Percentiles rank a stretch among this genome's conserved stretches.
Conservation (phyloP, 176 grass and related monocot genomes). For the Carex littledalei region DNA sequence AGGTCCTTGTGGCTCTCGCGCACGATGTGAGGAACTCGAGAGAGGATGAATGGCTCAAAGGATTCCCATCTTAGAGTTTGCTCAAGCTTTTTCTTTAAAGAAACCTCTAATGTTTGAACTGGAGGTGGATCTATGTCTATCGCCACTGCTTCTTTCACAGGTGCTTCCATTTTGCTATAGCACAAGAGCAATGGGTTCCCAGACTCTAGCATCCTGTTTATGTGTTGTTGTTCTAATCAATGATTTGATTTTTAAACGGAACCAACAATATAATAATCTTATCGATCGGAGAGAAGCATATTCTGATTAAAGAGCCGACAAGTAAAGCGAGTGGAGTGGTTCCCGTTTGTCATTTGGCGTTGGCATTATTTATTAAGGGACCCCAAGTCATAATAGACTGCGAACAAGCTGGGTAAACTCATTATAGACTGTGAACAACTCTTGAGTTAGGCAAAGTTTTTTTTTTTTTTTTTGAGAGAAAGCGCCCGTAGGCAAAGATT, state of each 20-base stretch:
- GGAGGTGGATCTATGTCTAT: neutral
- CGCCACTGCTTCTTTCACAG: neutral
- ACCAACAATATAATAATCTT: neutral
- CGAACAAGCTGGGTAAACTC: too few relatives aligned
- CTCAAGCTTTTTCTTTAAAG: neutral
- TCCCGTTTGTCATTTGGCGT: too few relatives aligned
- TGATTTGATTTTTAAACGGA: neutral
- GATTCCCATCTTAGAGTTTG: constrained; percentile 7
- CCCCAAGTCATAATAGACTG: too few relatives aligned
- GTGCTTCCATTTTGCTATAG: neutral
- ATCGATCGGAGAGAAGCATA: neutral
- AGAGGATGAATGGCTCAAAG: constrained; percentile 16
- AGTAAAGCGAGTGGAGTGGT: too few relatives aligned
- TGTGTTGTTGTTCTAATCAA: neutral
- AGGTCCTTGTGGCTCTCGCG: constrained; percentile 1
- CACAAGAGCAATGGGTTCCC: too few relatives aligned
- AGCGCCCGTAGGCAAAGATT: too few relatives aligned
- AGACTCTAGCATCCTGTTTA: neutral
- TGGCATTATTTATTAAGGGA: too few relatives aligned
- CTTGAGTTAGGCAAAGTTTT: too few relatives aligned
- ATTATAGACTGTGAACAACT: too few relatives aligned
- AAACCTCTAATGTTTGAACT: neutral
- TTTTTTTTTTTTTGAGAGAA: too few relatives aligned
- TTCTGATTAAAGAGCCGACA: too few relatives aligned
- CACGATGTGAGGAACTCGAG: constrained; percentile 5